Evolutionary conservation across 805 yeast genomes (phyloP).

Genomic region (Lipomyces mesembrius): DNA sequence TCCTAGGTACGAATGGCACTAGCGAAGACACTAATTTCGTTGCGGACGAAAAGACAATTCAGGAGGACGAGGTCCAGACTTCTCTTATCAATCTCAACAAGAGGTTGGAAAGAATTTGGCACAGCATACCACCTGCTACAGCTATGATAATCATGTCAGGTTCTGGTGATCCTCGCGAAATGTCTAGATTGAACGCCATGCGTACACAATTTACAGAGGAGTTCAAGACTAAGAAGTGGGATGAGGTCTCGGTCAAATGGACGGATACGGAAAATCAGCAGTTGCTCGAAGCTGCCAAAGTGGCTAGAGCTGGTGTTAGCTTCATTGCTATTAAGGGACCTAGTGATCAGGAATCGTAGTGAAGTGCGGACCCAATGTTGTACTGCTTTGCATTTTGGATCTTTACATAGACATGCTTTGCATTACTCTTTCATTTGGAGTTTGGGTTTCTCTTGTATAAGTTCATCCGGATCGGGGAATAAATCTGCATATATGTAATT

Average conservation of each 20-base stretch:
- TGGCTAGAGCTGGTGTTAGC: slow-evolving; percentile 65
- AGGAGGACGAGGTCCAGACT: slow-evolving; percentile 8
- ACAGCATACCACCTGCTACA: slow-evolving; percentile 60
- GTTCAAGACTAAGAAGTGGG: slow-evolving; percentile 52
- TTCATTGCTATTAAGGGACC: slow-evolving; percentile 55
- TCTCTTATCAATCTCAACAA: slow-evolving; percentile 49
- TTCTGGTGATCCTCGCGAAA: slow-evolving; percentile 60
- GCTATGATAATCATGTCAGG: slow-evolving; percentile 66
- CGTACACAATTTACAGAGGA: slow-evolving; percentile 49
- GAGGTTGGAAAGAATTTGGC: slow-evolving; percentile 56
- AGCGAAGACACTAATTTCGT: slow-evolving; percentile 1
- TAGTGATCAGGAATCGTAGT: slow-evolving; percentile 1
- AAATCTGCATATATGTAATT: not conserved
- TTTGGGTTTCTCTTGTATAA: not conserved
- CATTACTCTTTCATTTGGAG: not conserved
- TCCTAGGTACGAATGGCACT: not conserved
- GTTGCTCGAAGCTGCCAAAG: slow-evolving; percentile 53
- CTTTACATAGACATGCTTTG: not conserved
- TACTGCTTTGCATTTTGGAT: not conserved
- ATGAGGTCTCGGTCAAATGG: slow-evolving; percentile 57
- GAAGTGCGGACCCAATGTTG: not conserved
- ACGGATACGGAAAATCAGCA: slow-evolving; percentile 53
- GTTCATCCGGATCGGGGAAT: not conserved
- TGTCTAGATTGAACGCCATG: slow-evolving; percentile 37
- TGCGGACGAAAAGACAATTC: slow-evolving; percentile 6